Conservation (phyloP, 2,329 filamentous ascomycete species). For the Sarocladium kiliense region DNA sequence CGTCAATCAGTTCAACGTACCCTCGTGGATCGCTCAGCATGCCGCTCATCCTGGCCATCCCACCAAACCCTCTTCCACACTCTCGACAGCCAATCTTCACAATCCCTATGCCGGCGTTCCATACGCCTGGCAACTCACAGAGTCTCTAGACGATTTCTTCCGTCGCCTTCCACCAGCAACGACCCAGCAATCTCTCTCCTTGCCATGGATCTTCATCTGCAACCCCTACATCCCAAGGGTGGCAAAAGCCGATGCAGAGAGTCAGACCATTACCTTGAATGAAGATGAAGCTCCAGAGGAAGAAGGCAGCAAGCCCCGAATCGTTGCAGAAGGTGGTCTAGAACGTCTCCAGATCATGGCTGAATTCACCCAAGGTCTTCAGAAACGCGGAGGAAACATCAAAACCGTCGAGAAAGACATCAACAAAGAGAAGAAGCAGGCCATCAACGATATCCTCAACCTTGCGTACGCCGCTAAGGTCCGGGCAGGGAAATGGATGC, state of each 20-base stretch:
- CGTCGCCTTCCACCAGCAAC: conserved; percentile 61
- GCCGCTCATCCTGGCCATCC: conserved; percentile 21
- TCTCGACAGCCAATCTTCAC: conserved; percentile 34
- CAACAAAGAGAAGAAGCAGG: conserved; percentile 42
- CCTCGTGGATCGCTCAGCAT: conserved; percentile 35
- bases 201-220: conserved; percentile 68
- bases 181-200: conserved; percentile 38
- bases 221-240: conserved; percentile 52
- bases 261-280: conserved; percentile 30
- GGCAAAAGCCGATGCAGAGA: conserved; percentile 20
- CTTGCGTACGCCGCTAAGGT: conserved; percentile 56
- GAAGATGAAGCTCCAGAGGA: conserved; percentile 45
- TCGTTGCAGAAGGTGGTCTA: conserved; percentile 48
- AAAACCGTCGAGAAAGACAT: conserved; percentile 38
- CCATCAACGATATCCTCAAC: conserved; percentile 50
- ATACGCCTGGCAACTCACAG: conserved; percentile 58
- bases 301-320: conserved; percentile 36
- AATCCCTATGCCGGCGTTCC: conserved; percentile 53
- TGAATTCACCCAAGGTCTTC: conserved; percentile 43
- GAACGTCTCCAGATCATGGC: conserved; percentile 42
- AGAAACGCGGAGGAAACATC: conserved; percentile 19
- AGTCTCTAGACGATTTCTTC: conserved; percentile 62
- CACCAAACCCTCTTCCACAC: conserved; percentile 10
- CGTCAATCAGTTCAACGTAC: conserved; percentile 44
- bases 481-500: conserved; percentile 72